Base-by-base conservation (phyloP, 2,329 filamentous ascomycete species). In the Hysterium pulicare region DNA sequence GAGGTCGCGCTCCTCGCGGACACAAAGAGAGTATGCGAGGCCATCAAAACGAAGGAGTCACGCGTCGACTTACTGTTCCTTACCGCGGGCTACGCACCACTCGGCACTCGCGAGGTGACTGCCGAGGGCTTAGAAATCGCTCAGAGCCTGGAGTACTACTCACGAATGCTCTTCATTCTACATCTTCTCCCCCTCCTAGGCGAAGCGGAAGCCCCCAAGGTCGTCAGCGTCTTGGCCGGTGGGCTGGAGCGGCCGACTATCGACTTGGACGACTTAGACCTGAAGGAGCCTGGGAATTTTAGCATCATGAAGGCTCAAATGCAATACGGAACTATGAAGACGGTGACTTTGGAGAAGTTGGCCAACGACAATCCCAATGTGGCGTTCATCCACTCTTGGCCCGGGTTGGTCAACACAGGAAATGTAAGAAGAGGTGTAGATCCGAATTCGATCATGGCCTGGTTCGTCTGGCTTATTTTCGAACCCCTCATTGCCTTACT, bases 1-100 rank as follows among this genome's bases (percentile, higher is more conserved):
- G 68, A 76, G 47, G 47, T 73, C 16, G 62, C 72, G n/a, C 67
- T 76, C 2, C 67, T 76, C 1, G 57, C 67, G 0, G 73, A 76
- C 4, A 55, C 58, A 6, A 65, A 62, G 45, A 57, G 67, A 6
- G 41, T 73, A 1, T 73, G 69, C 55, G 54, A 64, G 2, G 19
- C 48, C 4, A 69, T 74, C 57, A 67, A 64, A 43, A 48, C 13
- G 5, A 62, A 58, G 13, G 73, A 75, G 48, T 46, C 57, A 0
- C 44, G 38, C 5, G 26, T 75, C 44, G 72, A 75, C 53, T 42
- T 76, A 16, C 43, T 76, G 1, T 75, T 75, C 47, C 54, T 75
- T 1, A 67, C 64, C 1, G 52, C 70, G 0, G 73, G 73, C 2
- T 76, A 72, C 46, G 64, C 66, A 2, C 69, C 72, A 1, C 68